Percentiles rank a stretch among this genome's conserved stretches.
These are phyloP conservation scores for Prosopis cineraria DNA, from an alignment of 306 rosid species.

Conservation along the genomic window DNA sequence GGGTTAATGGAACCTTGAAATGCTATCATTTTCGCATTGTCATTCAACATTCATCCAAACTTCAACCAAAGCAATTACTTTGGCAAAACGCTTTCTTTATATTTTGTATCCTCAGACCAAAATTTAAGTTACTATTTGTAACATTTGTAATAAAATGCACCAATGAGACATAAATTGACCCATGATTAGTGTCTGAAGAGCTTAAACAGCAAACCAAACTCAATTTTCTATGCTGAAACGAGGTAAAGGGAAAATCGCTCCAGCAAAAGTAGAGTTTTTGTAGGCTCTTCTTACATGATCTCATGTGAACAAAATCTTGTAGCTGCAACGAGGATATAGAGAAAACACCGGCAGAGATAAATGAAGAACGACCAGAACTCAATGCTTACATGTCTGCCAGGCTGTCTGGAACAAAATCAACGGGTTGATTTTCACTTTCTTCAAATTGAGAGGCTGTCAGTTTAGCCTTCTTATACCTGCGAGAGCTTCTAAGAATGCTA, in stretches of 20 bases:
- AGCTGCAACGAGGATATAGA: not conserved
- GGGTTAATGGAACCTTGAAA: not conserved
- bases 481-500: slow-evolving; percentile 60
- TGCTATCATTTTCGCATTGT: not conserved
- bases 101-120: not conserved
- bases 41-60: not conserved
- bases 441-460: slow-evolving; percentile 59
- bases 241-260: not conserved
- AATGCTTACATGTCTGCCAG: slow-evolving; percentile 16
- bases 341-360: not conserved
- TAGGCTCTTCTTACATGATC: not conserved
- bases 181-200: not conserved
- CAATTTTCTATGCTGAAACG: not conserved
- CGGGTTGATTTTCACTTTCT: slow-evolving; percentile 53
- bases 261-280: not conserved
- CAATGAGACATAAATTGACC: not conserved
- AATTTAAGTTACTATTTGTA: not conserved
- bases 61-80: not conserved
- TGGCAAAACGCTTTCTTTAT: not conserved
- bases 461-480: slow-evolving; percentile 66
- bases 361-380: not conserved
- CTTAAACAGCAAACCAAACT: not conserved
- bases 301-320: not conserved
- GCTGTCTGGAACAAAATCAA: slow-evolving; percentile 70
- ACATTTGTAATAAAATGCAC: not conserved